Percentiles rank a stretch among this genome's conserved stretches.
These are phyloP conservation scores for Camelina neglecta DNA, from an alignment of 345 rosid genomes.

Conservation along the genomic window DNA sequence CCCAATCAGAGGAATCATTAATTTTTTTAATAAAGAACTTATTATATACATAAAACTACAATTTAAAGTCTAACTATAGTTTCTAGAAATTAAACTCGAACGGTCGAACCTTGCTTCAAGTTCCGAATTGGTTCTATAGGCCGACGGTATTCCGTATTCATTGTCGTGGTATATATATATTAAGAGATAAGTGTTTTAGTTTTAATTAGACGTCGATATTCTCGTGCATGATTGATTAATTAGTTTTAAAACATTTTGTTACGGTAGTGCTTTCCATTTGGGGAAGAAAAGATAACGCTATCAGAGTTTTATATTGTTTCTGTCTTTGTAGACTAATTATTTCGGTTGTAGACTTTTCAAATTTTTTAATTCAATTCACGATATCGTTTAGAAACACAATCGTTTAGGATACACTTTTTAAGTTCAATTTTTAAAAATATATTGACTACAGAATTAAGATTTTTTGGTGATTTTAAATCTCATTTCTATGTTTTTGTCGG, in stretches of 20 bases:
- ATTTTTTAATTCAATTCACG: background rate
- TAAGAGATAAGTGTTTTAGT: background rate
- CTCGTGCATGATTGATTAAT: background rate
- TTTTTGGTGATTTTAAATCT: background rate
- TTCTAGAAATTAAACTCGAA: background rate
- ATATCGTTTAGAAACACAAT: background rate
- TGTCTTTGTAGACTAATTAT: conserved; percentile 19
- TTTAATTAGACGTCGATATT: background rate
- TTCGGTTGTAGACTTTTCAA: background rate
- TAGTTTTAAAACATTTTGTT: background rate
- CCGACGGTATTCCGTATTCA: background rate
- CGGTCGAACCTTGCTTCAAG: no score
- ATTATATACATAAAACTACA: background rate
- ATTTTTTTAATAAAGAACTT: no score
- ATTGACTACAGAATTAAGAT: background rate
- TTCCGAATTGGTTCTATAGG: background rate
- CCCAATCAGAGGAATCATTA: no score
- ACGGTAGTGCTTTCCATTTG: conserved; percentile 4
- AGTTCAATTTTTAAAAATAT: background rate
- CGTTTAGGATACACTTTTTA: background rate
- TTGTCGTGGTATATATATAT: background rate
- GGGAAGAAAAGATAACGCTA: background rate
- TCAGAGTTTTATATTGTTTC: background rate
- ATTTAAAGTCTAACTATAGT: background rate
- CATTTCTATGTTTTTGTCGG: background rate